Conservation (phyloP, 169 alveolate genomes). For the Amoebophrya sp. region DNA sequence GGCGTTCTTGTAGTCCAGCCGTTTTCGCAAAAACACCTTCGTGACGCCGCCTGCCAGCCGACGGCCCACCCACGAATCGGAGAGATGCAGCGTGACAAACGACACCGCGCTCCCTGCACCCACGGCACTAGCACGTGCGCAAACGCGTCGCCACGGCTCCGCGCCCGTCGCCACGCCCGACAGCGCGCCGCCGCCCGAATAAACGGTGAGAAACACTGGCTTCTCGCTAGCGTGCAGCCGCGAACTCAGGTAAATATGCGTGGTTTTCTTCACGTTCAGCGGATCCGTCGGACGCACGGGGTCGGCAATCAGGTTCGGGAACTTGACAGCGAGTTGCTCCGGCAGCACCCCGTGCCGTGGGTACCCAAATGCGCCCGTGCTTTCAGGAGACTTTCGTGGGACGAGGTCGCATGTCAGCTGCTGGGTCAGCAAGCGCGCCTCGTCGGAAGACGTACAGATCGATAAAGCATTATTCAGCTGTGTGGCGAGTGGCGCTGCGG, state of each 20-base stretch:
- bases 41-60: background rate
- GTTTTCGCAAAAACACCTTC: background rate
- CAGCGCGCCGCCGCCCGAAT: background rate
- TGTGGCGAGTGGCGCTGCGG: no score
- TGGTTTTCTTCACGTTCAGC: background rate
- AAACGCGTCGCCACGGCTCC: background rate
- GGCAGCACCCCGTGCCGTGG: background rate
- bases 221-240: background rate
- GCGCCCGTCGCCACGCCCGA: background rate
- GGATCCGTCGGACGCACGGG: background rate
- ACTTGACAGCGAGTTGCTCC: background rate
- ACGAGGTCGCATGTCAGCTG: background rate
- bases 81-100: background rate
- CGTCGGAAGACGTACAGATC: no score
- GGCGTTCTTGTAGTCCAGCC: background rate
- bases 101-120: background rate
- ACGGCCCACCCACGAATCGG: background rate
- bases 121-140: background rate
- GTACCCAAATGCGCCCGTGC: background rate
- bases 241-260: background rate
- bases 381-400: background rate
- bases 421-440: no score
- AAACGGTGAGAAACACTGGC: background rate
- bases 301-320: background rate
- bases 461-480: no score